These are phyloP conservation scores for Steccherinum ochraceum DNA, from an alignment of 768 basidiomycete genomes.

Conservation along the genomic window DNA sequence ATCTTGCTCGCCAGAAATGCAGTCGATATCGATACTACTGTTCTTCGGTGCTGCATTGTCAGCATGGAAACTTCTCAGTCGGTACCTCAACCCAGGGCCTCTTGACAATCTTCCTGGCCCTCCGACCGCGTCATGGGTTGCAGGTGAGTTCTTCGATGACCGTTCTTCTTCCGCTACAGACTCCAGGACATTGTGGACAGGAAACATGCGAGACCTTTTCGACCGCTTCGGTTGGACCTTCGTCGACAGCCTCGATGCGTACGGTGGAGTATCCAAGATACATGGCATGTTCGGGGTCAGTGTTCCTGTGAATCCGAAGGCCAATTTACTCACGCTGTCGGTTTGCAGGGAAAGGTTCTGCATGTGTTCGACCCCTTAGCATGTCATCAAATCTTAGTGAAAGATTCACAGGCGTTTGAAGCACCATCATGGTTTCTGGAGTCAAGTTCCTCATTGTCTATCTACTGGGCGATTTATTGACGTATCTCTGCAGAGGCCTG, in stretches of 20 bases:
- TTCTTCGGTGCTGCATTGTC: neutral
- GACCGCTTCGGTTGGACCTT: constrained; percentile 10
- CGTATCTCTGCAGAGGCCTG: neutral
- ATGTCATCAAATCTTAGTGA: constrained; percentile 37
- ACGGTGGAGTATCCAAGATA: constrained; percentile 13
- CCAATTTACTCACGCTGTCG: too few species aligned
- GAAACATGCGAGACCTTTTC: constrained; percentile 5
- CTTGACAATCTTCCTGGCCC: constrained; percentile 11
- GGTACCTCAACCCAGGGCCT: neutral
- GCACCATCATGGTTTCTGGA: constrained; percentile 10
- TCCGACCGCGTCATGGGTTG: constrained; percentile 1
- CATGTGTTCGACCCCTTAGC: constrained; percentile 41
- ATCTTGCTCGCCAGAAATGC: too few species aligned
- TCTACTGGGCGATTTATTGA: neutral
- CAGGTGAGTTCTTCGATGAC: constrained; percentile 7
- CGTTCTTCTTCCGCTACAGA: too few species aligned
- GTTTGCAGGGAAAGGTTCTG: constrained; percentile 23
- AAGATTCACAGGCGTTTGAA: constrained; percentile 24
- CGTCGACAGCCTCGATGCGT: constrained; percentile 12
- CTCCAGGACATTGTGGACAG: too few species aligned
- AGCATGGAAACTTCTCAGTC: neutral
- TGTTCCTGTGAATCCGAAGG: too few species aligned
- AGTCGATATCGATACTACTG: neutral
- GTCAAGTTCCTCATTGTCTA: constrained; percentile 6
- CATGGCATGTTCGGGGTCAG: constrained; percentile 15